phyloP scores from a whole-genome alignment of 2,329 filamentous ascomycete genomes.

The Lachnellula subtilissima region DNA sequence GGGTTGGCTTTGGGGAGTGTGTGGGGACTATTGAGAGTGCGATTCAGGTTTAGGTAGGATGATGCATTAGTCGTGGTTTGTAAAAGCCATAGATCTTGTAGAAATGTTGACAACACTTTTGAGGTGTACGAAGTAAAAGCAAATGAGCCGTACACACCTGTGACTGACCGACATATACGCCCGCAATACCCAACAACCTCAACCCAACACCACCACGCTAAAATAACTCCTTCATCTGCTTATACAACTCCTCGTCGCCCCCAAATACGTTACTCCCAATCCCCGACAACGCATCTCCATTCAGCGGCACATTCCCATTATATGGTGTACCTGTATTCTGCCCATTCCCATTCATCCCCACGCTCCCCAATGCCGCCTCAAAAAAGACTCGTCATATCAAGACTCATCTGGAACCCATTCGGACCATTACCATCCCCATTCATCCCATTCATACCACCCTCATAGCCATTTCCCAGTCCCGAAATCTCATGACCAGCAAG shows the following conservation, averaged over 20 bases:
- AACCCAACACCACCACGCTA: slow-evolving; percentile 7
- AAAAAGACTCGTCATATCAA: slow-evolving; percentile 34
- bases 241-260: slow-evolving; percentile 32
- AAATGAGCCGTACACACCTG: no score
- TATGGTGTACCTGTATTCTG: slow-evolving; percentile 1
- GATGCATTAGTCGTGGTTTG: not conserved
- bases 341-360: slow-evolving; percentile 19
- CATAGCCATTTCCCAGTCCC: slow-evolving; percentile 13
- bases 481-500: slow-evolving; percentile 38
- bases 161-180: no score
- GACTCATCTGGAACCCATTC: slow-evolving; percentile 33
- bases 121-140: no score
- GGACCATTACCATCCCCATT: slow-evolving; percentile 21
- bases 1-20: slow-evolving; percentile 75
- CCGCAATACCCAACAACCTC: not conserved
- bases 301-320: slow-evolving; percentile 5
- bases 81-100: not conserved
- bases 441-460: slow-evolving; percentile 2
- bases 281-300: slow-evolving; percentile 12
- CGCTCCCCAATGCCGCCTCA: slow-evolving; percentile 30
- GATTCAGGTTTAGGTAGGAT: not conserved
- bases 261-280: slow-evolving; percentile 29
- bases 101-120: no score
- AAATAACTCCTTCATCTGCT: slow-evolving; percentile 31
- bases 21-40: slow-evolving; percentile 50